A percentile compares a stretch with the other conserved stretches of the same genome.
phyloP scores from a whole-genome alignment of 768 basidiomycete species.

The Leccinum disarticulatum region DNA sequence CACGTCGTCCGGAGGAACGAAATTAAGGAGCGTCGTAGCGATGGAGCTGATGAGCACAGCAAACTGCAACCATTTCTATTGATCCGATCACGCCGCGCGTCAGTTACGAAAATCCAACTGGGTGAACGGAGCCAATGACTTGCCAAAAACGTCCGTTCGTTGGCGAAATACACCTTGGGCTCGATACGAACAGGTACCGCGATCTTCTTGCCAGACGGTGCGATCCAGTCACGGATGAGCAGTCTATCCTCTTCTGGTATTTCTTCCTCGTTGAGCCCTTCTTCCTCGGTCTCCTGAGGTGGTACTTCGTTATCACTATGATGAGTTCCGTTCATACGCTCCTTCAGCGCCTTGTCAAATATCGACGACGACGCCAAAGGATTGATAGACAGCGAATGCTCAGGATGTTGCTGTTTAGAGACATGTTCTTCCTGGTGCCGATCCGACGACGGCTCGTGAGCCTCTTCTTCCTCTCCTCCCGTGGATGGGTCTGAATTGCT shows the following conservation, averaged over 20 bases:
- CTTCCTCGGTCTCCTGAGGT: conserved; percentile 26
- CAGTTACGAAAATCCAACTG: background rate
- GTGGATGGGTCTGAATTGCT: conserved; percentile 8
- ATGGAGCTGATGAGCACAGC: conserved; percentile 87
- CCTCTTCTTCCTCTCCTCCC: conserved; percentile 33
- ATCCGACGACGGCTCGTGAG: conserved; percentile 40
- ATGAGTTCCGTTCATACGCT: conserved; percentile 49
- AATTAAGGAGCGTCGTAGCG: conserved; percentile 88
- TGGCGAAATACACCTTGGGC: conserved; percentile 97
- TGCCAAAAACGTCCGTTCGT: conserved; percentile 91
- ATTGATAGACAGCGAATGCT: conserved; percentile 63
- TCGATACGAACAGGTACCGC: conserved; percentile 95
- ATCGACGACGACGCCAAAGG: conserved; percentile 80
- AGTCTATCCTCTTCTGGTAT: conserved; percentile 51
- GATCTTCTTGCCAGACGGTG: conserved; percentile 85
- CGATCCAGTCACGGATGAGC: conserved; percentile 67
- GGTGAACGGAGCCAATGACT: conserved; percentile 33
- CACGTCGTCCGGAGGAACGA: conserved; percentile 68
- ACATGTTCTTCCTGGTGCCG: conserved; percentile 25
- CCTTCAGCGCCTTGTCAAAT: conserved; percentile 83
- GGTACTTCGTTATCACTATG: conserved; percentile 21
- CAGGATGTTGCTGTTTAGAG: conserved; percentile 8
- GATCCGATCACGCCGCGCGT: background rate
- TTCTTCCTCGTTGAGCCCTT: conserved; percentile 38
- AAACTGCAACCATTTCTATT: conserved; percentile 86